Base-by-base conservation (phyloP, 2,329 filamentous ascomycete genomes). In the Scedosporium dehoogii region DNA sequence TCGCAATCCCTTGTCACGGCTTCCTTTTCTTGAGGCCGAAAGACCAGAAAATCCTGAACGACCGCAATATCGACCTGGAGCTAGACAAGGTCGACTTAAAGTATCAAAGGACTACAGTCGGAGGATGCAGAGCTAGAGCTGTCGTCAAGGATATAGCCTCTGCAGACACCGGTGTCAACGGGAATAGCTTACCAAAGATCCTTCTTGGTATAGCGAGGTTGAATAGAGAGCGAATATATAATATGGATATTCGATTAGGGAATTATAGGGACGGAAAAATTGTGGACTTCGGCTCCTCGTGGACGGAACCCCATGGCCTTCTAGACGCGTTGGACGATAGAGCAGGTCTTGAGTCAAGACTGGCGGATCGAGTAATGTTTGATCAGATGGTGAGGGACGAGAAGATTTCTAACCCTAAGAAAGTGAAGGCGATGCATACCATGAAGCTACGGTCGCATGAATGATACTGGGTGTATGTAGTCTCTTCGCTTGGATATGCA, bases 221-320 rank as follows among this genome's bases (percentile, higher is more conserved):
- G 18, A 67, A 67, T 25, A 53, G 23, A 1, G n/a, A 57, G 3
- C 12, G 56, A 23, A 62, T 67, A 21, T 67, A 62, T 21, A 67
- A 64, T 33, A 60, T 63, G 62, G 64, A 67, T 16, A 64, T 67
- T 44, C 61, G 61, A 3, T n/a, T 65, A 1, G 64, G 63, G 7
- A 67, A 67, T 33, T 67, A 56, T 44, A 60, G 62, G 3, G 64
- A 64, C 23, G 63, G 66, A 1, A 51, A 61, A 55, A 4, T 67
- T 6, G 64, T 67, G 4, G 66, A 67, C 44, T 65, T 66, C 51
- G 66, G 67, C 2, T 67, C 64, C 0, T 65, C 66, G 2, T 67
- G 62, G 63, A 68, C 67, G 1, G 65, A 64, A 10, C 66, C 67
- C 3, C 66, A 68, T 56, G 41, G 25, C 3, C 57, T 66, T n/a